phyloP scores from a whole-genome alignment of 2,329 filamentous ascomycete species.

The Fusarium chuoi region DNA sequence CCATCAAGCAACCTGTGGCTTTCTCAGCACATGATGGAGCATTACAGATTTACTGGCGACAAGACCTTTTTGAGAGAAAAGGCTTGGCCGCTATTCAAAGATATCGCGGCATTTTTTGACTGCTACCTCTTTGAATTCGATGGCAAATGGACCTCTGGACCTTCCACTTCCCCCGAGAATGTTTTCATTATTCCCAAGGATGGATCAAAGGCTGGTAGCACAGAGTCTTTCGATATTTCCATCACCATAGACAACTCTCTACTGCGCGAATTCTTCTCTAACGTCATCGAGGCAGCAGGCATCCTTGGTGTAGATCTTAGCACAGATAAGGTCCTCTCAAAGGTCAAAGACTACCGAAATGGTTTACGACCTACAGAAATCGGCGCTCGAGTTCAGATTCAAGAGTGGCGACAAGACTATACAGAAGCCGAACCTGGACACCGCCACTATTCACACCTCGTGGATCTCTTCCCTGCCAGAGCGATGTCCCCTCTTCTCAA shows the following conservation, averaged over 20 bases:
- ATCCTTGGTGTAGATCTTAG: not conserved
- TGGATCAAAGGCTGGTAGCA: not conserved
- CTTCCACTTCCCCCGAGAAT: accelerated
- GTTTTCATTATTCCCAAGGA: not conserved
- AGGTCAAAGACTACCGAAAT: not conserved
- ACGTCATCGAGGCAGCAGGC: not conserved
- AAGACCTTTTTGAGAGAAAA: not conserved
- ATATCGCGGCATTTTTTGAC: not conserved
- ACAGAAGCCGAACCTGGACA: not conserved
- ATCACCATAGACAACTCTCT: not conserved
- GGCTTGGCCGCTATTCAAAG: not conserved
- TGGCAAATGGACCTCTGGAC: not conserved
- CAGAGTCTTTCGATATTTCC: not conserved
- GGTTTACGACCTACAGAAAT: not conserved
- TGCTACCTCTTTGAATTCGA: not conserved
- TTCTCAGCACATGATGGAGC: not conserved
- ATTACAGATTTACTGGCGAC: not conserved
- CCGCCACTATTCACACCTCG: not conserved
- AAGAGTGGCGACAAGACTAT: not conserved
- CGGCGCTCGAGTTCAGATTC: not conserved
- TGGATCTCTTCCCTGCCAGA: not conserved
- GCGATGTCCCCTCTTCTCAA: not conserved
- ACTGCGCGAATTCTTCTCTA: not conserved
- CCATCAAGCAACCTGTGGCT: not conserved
- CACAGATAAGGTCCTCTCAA: not conserved